Evolutionary conservation across 257 asterid genomes (phyloP).

Genomic region (Penstemon newberryi): DNA sequence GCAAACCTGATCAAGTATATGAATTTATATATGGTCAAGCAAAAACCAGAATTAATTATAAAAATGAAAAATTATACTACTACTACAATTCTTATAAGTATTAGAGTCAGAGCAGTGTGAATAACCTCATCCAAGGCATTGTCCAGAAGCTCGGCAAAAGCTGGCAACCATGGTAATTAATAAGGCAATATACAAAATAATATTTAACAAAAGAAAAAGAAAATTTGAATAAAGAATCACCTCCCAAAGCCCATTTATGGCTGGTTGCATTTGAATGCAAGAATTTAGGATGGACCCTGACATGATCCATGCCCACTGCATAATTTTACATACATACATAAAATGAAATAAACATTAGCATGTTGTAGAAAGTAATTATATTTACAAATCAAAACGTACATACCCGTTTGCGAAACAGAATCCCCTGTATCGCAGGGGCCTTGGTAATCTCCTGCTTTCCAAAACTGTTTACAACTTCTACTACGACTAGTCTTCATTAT

Average conservation of each 20-base stretch:
- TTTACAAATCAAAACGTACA: background rate
- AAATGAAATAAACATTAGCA: background rate
- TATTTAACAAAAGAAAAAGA: background rate
- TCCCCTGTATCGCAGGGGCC: conserved; percentile 26
- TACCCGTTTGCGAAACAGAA: conserved; percentile 31
- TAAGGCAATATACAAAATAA: background rate
- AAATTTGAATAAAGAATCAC: conserved; percentile 22
- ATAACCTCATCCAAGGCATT: conserved; percentile 82
- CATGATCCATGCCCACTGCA: conserved; percentile 70
- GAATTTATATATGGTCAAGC: background rate
- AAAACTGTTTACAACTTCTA: conserved; percentile 52
- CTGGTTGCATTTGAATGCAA: conserved; percentile 92
- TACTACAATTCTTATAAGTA: background rate
- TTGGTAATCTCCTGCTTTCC: conserved; percentile 82
- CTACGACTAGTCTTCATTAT: background rate
- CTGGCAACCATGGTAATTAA: conserved; percentile 33
- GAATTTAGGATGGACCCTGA: conserved; percentile 70
- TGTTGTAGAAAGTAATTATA: background rate
- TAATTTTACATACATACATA: background rate
- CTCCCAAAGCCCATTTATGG: conserved; percentile 93
- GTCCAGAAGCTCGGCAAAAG: conserved; percentile 88
- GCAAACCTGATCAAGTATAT: conserved; percentile 35
- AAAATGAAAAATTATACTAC: background rate
- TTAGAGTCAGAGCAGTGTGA: too few relatives aligned
- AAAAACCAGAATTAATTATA: background rate